Conservation (phyloP, 306 rosid species). For the Fragaria ananassa region DNA sequence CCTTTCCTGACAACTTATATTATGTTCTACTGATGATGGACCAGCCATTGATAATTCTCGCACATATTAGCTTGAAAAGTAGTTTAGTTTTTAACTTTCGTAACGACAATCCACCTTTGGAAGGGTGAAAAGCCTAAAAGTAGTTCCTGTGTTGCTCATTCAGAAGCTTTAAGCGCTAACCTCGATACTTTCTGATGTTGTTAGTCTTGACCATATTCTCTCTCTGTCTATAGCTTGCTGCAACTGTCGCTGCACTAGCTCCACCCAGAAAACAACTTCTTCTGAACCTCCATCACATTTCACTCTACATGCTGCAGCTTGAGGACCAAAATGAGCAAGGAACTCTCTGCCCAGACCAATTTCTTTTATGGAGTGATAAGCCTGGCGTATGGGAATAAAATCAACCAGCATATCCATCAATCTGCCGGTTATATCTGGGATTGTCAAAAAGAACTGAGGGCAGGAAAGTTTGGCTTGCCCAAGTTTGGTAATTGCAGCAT, state of each 20-base stretch:
- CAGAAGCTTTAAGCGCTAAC: constrained; percentile 39
- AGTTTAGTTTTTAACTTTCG: constrained; percentile 9
- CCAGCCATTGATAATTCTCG: not conserved
- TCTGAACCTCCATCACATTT: constrained; percentile 73
- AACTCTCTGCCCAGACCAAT: constrained; percentile 80
- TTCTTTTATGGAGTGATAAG: constrained; percentile 67
- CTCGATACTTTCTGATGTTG: constrained; percentile 98
- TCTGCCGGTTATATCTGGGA: constrained; percentile 75
- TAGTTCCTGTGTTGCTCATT: constrained; percentile 21
- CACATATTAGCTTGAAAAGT: not conserved
- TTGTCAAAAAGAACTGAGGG: constrained; percentile 76
- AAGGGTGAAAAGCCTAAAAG: not conserved
- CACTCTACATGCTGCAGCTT: constrained; percentile 76
- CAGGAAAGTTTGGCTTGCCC: constrained; percentile 86
- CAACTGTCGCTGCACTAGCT: constrained; percentile 76
- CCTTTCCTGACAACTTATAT: not conserved
- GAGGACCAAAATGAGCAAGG: constrained; percentile 92
- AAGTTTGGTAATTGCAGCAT: constrained; percentile 77
- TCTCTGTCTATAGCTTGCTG: constrained; percentile 89
- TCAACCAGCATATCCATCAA: constrained; percentile 91
- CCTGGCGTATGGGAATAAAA: constrained; percentile 66
- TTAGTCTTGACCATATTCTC: constrained; percentile 92
- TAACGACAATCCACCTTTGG: constrained; percentile 15
- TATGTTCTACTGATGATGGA: constrained; percentile 2
- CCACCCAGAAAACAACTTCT: constrained; percentile 93